Base-by-base conservation (phyloP, 2,329 filamentous ascomycete genomes). In the Aureobasidium namibiae region DNA sequence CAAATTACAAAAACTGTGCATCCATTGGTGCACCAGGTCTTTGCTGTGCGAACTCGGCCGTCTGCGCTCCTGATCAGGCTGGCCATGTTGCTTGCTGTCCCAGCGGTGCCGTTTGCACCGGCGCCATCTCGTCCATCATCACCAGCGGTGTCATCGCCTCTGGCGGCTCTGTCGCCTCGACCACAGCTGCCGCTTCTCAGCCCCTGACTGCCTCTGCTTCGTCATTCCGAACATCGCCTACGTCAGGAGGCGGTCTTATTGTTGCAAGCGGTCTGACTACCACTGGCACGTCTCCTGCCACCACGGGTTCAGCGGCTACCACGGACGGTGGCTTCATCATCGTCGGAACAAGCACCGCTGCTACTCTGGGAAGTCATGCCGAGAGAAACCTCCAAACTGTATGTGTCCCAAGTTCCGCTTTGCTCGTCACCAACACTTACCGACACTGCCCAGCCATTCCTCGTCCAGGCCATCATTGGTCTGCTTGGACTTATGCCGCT, bases 31-130 rank as follows among this genome's bases (percentile, higher is more conserved):
- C 79, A 5, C 71, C 79, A 2, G 75, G 75, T 39, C 75, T 82
- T 58, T 86, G 83, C 74, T 86, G 83, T 69, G 73, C 72, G 34
- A 70, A 73, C 41, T 75, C 74, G 50, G 77, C 80, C 23, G 74
- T 76, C 60, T 86, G 83, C 72, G 77, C 79, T 42, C 75, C 77
- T 53, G 83, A 86, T 69, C 70, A 71, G 41, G 79, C 76, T 38
- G 76, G 82, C 57, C 75, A 84, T 62, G 78, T 85, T 57, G 83
- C 82, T 24, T 86, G 83, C 74, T 86, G 83, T 70, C 82, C 82
- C 0, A 75, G 71, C 26, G 78, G 80, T 53, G 79, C 79, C 14
- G 77, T 73, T 29, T 86, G 83, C 66, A 85, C 82, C 0, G 83
- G 83, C 2, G 77, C 74, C 9, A 74, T 85, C 10, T 70, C 63